Evolutionary conservation across 2,329 filamentous ascomycete genomes (phyloP), one percentile per base, ranked within the genome.

Genomic region (Colletotrichum sp.): DNA sequence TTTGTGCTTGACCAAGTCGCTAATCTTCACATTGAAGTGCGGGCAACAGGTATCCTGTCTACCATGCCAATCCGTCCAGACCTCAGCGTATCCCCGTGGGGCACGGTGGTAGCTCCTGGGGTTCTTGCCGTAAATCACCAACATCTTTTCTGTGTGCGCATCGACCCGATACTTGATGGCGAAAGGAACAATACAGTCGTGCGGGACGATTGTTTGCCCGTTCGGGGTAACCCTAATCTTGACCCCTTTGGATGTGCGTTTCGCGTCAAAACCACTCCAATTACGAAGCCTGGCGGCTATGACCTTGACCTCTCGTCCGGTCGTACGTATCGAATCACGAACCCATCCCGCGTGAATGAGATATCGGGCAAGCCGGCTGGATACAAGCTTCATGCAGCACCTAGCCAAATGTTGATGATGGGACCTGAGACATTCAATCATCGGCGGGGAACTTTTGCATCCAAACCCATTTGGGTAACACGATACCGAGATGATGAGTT

Each of bases 41-140:
- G 83, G 0, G 83, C 83, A 1, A 86, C 84, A 0, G 90, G 88
- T 1, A 89, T 93, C 74, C 64, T 86, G 5, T 85, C 83, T 0
- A 86, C 84, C 0, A 79, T 73, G n/a, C 89, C 92, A 49, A 86
- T 89, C 7, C 72, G 90, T 91, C 66, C 90, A 89, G 70, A 84
- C 82, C 8, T 44, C 36, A 44, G 16, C 36, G 16, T 18, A 91
- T 82, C 24, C 86, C 85, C 0, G 93, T 89, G 80, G 92, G 91
- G 91, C 13, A 94, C 91, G 60, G 88, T 93, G 18, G 92, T 95
- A 1, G 88, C 88, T 1, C 89, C 90, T 0, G 92, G 92, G 0
- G 90, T 91, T 0, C 82, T 94, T 6, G 93, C 92, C 0, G 90
- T 91, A 24, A 92, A 93, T 80, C 92, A 94, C 76, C 93, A 94